Percentiles rank a stretch among this genome's conserved stretches.
Conservation (phyloP, 345 rosid genomes). For the Lumnitzera littorea region DNA sequence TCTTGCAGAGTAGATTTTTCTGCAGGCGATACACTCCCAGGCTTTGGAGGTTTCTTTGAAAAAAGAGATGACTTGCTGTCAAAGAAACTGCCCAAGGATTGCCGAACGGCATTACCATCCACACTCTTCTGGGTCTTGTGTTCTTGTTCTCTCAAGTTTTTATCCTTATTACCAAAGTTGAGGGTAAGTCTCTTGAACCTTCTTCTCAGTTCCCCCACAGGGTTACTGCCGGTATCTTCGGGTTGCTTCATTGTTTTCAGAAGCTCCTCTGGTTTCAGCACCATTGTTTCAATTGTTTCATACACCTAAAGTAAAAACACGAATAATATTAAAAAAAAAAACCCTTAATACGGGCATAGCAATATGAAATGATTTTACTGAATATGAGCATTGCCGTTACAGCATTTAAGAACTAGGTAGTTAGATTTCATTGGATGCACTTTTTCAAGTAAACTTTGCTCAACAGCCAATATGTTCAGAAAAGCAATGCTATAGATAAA, state of each 20-base stretch:
- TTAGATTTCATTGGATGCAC: too few relatives aligned
- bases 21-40: conserved; percentile 21
- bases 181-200: conserved; percentile 58
- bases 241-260: conserved; percentile 40
- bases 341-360: too few relatives aligned
- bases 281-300: conserved; percentile 76
- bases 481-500: too few relatives aligned
- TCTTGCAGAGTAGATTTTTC: conserved; percentile 21
- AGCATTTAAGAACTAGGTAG: too few relatives aligned
- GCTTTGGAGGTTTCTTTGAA: conserved; percentile 66
- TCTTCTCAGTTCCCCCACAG: conserved; percentile 42
- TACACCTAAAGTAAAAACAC: conserved; percentile 44
- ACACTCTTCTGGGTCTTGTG: conserved; percentile 32
- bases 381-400: too few relatives aligned
- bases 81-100: conserved; percentile 68
- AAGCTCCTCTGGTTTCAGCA: conserved; percentile 64
- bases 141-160: conserved; percentile 33
- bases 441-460: too few relatives aligned
- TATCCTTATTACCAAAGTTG: conserved; percentile 62
- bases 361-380: too few relatives aligned
- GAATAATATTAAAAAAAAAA: neutral
- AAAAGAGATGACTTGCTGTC: conserved; percentile 82
- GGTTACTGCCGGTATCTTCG: conserved; percentile 9
- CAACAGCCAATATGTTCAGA: too few relatives aligned
- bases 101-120: conserved; percentile 39